These are phyloP conservation scores for Mrakia frigida DNA, from an alignment of 768 basidiomycete species.

Conservation along the genomic window DNA sequence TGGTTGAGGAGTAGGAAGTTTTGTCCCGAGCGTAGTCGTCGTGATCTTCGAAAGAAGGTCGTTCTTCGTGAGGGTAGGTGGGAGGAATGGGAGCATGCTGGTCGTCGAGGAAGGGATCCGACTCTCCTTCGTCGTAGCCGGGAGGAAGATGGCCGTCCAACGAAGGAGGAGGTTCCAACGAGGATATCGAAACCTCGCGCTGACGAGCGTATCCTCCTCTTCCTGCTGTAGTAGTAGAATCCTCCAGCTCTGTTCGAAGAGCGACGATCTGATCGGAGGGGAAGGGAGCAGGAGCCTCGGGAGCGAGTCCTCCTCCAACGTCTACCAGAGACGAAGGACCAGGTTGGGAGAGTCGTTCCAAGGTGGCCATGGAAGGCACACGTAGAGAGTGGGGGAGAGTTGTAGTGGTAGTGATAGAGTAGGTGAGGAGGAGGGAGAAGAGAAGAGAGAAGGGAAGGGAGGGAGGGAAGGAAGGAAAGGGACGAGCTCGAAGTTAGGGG, in stretches of 20 bases:
- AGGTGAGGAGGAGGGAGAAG: no score
- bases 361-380: slow-evolving; percentile 12
- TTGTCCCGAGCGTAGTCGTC: background rate
- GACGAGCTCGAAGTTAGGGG: background rate
- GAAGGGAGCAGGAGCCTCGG: background rate
- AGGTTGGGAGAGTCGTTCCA: slow-evolving; percentile 8
- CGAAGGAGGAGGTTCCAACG: no score
- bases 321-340: background rate
- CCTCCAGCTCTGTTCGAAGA: background rate
- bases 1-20: background rate
- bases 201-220: no score
- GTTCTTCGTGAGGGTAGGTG: slow-evolving; percentile 8
- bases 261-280: slow-evolving; percentile 9
- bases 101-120: background rate
- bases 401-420: background rate
- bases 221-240: no score
- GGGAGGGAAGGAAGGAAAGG: background rate
- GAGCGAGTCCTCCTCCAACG: background rate
- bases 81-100: background rate
- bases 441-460: no score
- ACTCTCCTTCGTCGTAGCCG: background rate
- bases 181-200: background rate
- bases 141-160: background rate
- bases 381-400: background rate
- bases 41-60: background rate